Base-by-base conservation (phyloP, 164 flowering plant genomes). In the Cinnamomum chago region DNA sequence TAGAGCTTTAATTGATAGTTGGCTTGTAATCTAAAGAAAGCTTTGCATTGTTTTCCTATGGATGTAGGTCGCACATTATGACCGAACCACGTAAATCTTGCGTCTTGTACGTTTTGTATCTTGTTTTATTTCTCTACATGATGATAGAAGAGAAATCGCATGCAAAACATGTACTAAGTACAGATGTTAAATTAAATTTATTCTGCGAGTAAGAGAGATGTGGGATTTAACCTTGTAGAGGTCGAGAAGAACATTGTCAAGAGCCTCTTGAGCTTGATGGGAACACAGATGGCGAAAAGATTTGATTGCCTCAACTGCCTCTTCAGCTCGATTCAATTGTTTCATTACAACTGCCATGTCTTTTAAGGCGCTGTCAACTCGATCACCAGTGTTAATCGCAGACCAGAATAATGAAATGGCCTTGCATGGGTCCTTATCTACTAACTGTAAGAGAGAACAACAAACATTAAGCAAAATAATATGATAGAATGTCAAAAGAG, bases 301-400 rank as follows among this genome's bases (percentile, higher is more conserved):
- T 66, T 84, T 92, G 70, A 94, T 88, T 0, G 98, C 98, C 75
- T 94, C 95, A n/a, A 94, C 84, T 1, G 93, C 98, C 81, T 94
- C 98, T 55, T 92, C 96, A 11, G 92, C 75, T 27, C 97, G 90
- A 72, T 91, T 68, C 84, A 94, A 65, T 68, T 94, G 97, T 71
- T 94, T 92, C 98, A 94, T 92, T 66, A 91, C 94, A 15, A 89
- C 78, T 14, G 94, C 96, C 98, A 94, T 92, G 84, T 94, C 98
- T 77, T 92, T 92, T 79, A 94, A 70, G 22, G 98, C 94, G 77
- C 98, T 94, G 64, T 92, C 97, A 33, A 92, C 90, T 70, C 96
- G 79, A 79, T 94, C 98, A 25, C 96, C 93, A 7, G 84, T 69
- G 73, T 94, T 94, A 65, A 92, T 94, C 0, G 98, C 90, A 13